A percentile compares a stretch with the other conserved stretches of the same genome.
phyloP scores from a whole-genome alignment of 441 rosid genomes.

The Corymbia citriodora region DNA sequence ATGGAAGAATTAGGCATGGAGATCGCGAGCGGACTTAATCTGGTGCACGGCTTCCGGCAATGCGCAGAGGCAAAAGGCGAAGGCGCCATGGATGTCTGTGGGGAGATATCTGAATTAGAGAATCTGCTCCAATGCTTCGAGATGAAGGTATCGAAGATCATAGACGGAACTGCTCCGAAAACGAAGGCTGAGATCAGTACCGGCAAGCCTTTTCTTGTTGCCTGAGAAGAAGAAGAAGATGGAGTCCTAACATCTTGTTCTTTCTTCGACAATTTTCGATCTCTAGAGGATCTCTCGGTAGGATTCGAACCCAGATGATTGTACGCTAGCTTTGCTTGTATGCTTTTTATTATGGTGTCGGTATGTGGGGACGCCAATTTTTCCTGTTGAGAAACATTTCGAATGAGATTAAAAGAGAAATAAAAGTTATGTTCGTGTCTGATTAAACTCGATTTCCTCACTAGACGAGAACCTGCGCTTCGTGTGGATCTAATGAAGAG shows the following conservation, averaged over 20 bases:
- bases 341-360: background rate
- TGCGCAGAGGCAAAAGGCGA: background rate
- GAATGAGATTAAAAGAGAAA: background rate
- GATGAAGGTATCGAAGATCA: conserved; percentile 26
- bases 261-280: background rate
- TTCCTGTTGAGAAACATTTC: background rate
- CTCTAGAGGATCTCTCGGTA: background rate
- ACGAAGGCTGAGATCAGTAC: conserved; percentile 6
- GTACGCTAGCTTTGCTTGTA: background rate
- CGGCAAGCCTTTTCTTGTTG: conserved; percentile 5
- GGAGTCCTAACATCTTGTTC: background rate
- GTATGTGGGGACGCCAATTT: background rate
- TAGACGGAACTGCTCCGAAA: conserved; percentile 12
- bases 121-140: conserved; percentile 31
- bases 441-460: background rate
- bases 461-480: background rate
- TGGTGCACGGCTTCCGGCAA: conserved; percentile 25
- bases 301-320: background rate
- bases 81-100: conserved; percentile 10
- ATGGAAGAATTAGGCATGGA: conserved; percentile 39
- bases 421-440: background rate
- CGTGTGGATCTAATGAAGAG: background rate
- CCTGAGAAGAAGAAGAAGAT: background rate
- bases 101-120: conserved; percentile 47
- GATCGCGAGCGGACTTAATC: conserved; percentile 33